Evolutionary conservation across 352 stramenopile species (phyloP).

Genomic region (Phytophthora constricta): DNA sequence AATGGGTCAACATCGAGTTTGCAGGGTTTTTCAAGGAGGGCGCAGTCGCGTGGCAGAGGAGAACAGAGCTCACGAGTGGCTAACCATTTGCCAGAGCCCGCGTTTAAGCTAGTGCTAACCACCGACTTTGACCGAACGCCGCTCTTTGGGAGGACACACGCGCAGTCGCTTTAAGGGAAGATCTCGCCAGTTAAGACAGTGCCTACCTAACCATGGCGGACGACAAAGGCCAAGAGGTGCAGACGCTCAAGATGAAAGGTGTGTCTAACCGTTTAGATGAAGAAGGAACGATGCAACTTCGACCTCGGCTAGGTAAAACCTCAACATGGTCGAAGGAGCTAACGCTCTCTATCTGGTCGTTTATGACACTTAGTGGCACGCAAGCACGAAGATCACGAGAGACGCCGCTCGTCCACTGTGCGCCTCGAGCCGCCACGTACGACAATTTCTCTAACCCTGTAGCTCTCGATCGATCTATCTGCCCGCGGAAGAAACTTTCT

Average conservation of each 20-base stretch:
- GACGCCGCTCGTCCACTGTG: conserved; percentile 63
- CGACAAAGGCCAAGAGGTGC: conserved; percentile 39
- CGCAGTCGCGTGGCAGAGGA: neutral
- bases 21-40: neutral
- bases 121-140: no score
- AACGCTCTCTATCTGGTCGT: conserved; percentile 20
- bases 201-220: conserved; percentile 36
- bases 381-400: conserved; percentile 76
- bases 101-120: no score
- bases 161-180: neutral
- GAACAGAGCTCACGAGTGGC: neutral
- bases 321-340: no score
- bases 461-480: neutral
- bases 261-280: no score
- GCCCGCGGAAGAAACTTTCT: neutral
- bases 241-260: conserved; percentile 71
- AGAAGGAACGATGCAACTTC: conserved; percentile 3
- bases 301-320: no score
- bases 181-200: neutral
- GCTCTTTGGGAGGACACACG: no score
- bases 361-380: conserved; percentile 43
- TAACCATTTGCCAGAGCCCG: neutral
- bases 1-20: neutral
- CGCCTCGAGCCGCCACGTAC: conserved; percentile 64
- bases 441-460: conserved; percentile 19